Base-by-base conservation (phyloP, 768 basidiomycete genomes). In the Xerocomellus chrysenteron region DNA sequence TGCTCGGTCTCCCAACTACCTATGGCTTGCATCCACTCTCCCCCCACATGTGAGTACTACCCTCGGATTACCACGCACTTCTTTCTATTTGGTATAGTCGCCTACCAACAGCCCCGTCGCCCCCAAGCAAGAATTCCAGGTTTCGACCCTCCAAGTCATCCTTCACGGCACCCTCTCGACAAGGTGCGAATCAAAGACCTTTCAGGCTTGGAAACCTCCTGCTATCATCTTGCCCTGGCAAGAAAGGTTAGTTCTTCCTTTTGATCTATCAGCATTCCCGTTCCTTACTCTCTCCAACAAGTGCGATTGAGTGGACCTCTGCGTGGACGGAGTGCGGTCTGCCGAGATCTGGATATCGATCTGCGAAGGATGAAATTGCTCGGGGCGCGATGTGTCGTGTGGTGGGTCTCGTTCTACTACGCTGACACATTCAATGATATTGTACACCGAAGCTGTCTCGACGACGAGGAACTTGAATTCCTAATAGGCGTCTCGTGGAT, bases 181-280 rank as follows among this genome's bases (percentile, higher is more conserved):
- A 49, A 51, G 42, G 26, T 41, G 17, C 57, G 56, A 54, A 48
- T 26, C 53, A 58, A 35, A 63, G 67, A 26, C 57, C 61, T 12
- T 72, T 74, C 30, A 65, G 65, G 13, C 73, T 96, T 10, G 95
- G 95, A n/a, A 98, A 98, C 70, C 74, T 98, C 21, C 80, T 88
- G 49, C 72, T 98, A 33, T 93, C 90, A 7, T 94, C 91, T 7
- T 98, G 96, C 75, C 95, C 95, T 3, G 95, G 95, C 5, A 98
- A 98, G 73, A 94, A 97, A 80, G 87, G 88, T 87, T 32, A 11
- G 71, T 56, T 28, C 8, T 39, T 39, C 51, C 47, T 50, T n/a
- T 32, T 43, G 3, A 9, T 16, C 51, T 24, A 41, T 47, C 30
- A 19, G 60, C 44, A 17, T 37, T 41, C 24, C 26, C 42, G 21